Base-by-base conservation (phyloP, 495 filamentous ascomycete genomes). In the Pyrenula massariospora region DNA sequence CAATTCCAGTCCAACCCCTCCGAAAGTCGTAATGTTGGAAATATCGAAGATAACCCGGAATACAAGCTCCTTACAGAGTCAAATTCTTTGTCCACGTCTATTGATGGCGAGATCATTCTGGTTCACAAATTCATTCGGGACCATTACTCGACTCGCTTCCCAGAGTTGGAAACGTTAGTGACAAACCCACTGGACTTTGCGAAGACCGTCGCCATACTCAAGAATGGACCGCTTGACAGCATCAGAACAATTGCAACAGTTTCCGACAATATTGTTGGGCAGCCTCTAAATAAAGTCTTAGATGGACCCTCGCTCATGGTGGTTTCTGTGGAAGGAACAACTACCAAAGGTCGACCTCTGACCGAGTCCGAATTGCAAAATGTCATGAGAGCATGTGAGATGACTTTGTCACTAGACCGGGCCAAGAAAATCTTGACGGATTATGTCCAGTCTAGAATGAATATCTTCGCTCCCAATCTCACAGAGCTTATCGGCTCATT, bases 391-490 rank as follows among this genome's bases (percentile, higher is more conserved):
- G 91, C 90, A 10, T 96, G 92, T 70, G 80, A 90, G 59, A 92
- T 89, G 81, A 88, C 89, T 47, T 75, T 96, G 47, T 81, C 82
- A 56, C 84, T 98, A 15, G 91, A 97, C 62, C 82, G 80, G 51
- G 92, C 92, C 51, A 95, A 95, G 67, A 85, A 80, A 56, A 86
- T 82, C 25, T 81, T 97, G 52, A 96, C 91, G 2, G 85, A 93
- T 62, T 97, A 92, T 63, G 92, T 96, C n/a, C 85, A 95, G 72
- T 96, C 91, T 31, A 89, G 93, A 58, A 96, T 98, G 88, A 92
- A 83, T 61, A 78, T 95, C 51, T 96, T 96, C 63, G 93, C 94
- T 11, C 93, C 93, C 10, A 98, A 98, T 62, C 74, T 96, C 36
- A 94, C 94, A n/a, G 84, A 83, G 19, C 79, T 98, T 25, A 86